These are phyloP conservation scores for Emergomyces africanus DNA, from an alignment of 2,329 filamentous ascomycete species.

Conservation along the genomic window DNA sequence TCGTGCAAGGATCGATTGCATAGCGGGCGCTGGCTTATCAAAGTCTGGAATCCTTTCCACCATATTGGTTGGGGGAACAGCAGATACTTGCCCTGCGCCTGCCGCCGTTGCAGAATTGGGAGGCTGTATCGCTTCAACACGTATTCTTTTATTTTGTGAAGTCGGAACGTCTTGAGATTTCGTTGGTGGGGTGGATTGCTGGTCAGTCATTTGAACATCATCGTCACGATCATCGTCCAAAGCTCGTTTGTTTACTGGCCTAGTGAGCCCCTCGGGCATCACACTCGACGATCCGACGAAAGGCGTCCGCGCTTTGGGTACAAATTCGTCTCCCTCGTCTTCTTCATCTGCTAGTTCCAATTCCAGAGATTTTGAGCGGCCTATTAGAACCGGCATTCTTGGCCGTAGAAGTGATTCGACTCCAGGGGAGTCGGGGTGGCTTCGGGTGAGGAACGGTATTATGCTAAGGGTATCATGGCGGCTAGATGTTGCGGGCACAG, in stretches of 20 bases:
- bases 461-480: conserved; percentile 56
- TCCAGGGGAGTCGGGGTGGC: conserved; percentile 48
- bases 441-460: conserved; percentile 61
- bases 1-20: neutral
- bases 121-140: neutral
- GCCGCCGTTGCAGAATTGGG: neutral
- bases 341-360: conserved; percentile 17
- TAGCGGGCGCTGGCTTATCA: neutral
- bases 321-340: conserved; percentile 7
- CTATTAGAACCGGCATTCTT: conserved; percentile 36
- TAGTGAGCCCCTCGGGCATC: conserved; percentile 8
- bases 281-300: neutral
- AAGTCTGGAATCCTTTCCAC: neutral
- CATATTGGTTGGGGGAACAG: neutral
- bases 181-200: neutral
- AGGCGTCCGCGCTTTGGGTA: neutral
- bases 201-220: conserved; percentile 10
- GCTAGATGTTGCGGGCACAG: conserved; percentile 51
- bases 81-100: neutral
- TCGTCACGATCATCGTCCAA: conserved; percentile 11
- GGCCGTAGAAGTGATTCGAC: conserved; percentile 57
- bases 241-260: conserved; percentile 15
- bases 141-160: conserved; percentile 8
- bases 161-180: neutral
- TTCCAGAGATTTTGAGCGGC: conserved; percentile 15